phyloP scores from a whole-genome alignment of 768 basidiomycete species.

The Hericium coralloides region DNA sequence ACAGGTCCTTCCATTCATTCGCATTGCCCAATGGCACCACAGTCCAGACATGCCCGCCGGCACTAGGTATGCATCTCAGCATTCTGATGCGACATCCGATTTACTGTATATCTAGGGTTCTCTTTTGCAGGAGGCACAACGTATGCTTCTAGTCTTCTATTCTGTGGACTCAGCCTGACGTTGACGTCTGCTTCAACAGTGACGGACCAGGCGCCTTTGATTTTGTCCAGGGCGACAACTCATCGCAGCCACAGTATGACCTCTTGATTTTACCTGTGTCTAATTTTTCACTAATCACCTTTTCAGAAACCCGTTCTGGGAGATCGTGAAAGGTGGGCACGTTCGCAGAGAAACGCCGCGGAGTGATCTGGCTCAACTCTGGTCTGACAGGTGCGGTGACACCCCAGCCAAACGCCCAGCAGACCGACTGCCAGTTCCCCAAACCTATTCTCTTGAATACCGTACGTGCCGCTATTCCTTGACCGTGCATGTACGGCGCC shows the following conservation, averaged over 20 bases:
- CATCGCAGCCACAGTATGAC: slow-evolving; percentile 45
- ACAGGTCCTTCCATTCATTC: slow-evolving; percentile 58
- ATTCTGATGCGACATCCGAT: not conserved
- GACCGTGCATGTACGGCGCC: not conserved
- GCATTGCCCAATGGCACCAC: slow-evolving; percentile 54
- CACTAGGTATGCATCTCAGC: slow-evolving; percentile 43
- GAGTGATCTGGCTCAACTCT: not conserved
- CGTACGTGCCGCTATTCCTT: slow-evolving; percentile 27
- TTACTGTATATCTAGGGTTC: slow-evolving; percentile 37
- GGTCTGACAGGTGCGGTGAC: slow-evolving; percentile 43
- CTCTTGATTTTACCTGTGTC: slow-evolving; percentile 1
- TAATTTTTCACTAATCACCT: not conserved
- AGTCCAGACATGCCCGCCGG: slow-evolving; percentile 69
- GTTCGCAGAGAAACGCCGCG: not conserved
- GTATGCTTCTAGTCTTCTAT: slow-evolving; percentile 27
- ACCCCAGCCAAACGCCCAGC: slow-evolving; percentile 49
- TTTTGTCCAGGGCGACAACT: slow-evolving; percentile 68
- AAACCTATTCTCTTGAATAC: slow-evolving; percentile 77
- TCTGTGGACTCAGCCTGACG: not conserved
- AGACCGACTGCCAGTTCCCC: slow-evolving; percentile 63
- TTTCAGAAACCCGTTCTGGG: slow-evolving; percentile 70
- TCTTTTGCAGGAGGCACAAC: slow-evolving; percentile 77
- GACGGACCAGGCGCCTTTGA: slow-evolving; percentile 77
- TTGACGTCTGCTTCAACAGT: slow-evolving; percentile 23
- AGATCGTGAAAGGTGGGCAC: slow-evolving; percentile 55